A percentile compares a stretch with the other conserved stretches of the same genome.
Evolutionary conservation across 73 alveolate genomes (phyloP).

Genomic region (Diophrys sp.): DNA sequence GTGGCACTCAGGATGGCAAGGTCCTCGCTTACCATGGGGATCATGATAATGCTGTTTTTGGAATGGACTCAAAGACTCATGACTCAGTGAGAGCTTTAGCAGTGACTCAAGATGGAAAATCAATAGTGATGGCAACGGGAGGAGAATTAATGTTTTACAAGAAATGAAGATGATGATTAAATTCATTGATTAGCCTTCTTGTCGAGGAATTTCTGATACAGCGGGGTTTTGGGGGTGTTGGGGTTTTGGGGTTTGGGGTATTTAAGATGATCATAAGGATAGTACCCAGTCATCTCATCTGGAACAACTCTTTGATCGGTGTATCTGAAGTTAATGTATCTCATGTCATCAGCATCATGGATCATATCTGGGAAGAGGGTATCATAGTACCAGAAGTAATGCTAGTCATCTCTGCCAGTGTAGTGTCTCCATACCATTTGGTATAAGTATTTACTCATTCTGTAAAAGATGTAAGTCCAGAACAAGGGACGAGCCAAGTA

Average conservation of each 20-base stretch:
- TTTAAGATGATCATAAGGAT: conserved; percentile 40
- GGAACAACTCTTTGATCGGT: conserved; percentile 52
- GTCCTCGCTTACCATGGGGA: too few species aligned
- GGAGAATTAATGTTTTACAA: neutral
- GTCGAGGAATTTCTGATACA: too few species aligned
- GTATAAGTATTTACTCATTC: conserved; percentile 28
- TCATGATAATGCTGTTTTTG: too few species aligned
- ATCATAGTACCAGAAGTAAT: conserved; percentile 53
- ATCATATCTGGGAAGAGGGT: conserved; percentile 51
- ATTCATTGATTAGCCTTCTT: too few species aligned
- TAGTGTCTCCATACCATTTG: conserved; percentile 34
- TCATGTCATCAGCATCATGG: conserved; percentile 54
- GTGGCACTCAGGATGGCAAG: too few species aligned
- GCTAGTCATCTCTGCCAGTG: conserved; percentile 46
- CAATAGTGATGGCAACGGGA: too few species aligned
- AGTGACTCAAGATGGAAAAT: too few species aligned
- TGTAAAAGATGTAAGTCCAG: conserved; percentile 40
- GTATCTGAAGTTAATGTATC: conserved; percentile 59
- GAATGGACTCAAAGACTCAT: too few species aligned
- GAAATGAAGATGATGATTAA: too few species aligned
- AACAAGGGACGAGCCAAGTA: conserved; percentile 31
- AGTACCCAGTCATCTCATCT: conserved; percentile 53
- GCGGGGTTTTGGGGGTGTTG: conserved; percentile 2
- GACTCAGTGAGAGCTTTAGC: too few species aligned
- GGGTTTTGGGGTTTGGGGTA: conserved; percentile 33